Evolutionary conservation across 2,329 filamentous ascomycete genomes (phyloP).

Genomic region (Beauveria sp.): DNA sequence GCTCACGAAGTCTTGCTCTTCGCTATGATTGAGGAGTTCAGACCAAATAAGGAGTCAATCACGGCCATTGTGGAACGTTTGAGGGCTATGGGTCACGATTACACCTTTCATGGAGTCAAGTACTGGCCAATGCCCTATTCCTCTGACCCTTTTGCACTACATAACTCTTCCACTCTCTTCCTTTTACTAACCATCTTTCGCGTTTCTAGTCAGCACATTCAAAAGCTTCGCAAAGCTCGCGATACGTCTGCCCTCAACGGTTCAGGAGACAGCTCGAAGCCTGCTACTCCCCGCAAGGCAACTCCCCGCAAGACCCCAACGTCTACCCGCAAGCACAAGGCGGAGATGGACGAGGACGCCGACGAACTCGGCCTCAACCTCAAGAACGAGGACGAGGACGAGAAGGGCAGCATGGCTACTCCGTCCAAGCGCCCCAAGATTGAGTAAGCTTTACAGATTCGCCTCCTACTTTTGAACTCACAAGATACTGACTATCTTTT

Average conservation of each 20-base stretch:
- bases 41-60: constrained; percentile 27
- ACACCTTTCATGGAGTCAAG: constrained; percentile 33
- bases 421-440: constrained; percentile 20
- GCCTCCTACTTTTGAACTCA: too few relatives aligned
- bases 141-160: not conserved
- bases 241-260: constrained; percentile 21
- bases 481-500: not conserved
- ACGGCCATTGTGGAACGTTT: constrained; percentile 24
- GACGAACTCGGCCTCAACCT: constrained; percentile 8
- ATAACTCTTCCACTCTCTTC: not conserved
- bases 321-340: constrained; percentile 19
- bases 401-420: constrained; percentile 12
- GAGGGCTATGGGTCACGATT: constrained; percentile 28
- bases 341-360: constrained; percentile 11
- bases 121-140: constrained; percentile 17
- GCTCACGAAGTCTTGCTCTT: constrained; percentile 33
- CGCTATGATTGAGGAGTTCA: constrained; percentile 27
- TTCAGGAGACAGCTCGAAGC: constrained; percentile 13
- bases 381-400: constrained; percentile 19
- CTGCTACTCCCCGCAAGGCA: constrained; percentile 19
- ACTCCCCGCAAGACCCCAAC: constrained; percentile 24
- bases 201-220: constrained; percentile 34
- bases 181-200: not conserved
- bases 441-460: not conserved
- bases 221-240: constrained; percentile 33